phyloP scores from a whole-genome alignment of 148 eudicot species.

The Mesembryanthemum crystallinum region DNA sequence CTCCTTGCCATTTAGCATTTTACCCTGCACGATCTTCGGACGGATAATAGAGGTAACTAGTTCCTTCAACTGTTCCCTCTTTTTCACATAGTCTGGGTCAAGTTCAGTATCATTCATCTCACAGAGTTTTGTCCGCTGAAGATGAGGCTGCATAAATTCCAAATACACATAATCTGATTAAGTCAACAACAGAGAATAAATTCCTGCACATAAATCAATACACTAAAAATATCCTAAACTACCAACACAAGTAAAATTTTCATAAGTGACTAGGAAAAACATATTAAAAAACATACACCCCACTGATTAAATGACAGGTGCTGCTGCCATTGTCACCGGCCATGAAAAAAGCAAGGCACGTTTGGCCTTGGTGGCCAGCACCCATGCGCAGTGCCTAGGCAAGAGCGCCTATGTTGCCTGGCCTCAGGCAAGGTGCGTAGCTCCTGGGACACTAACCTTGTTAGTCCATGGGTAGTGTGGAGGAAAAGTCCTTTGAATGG shows the following conservation, averaged over 20 bases:
- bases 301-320: too few relatives aligned
- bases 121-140: constrained; percentile 90
- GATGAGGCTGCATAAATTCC: constrained; percentile 74
- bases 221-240: background rate
- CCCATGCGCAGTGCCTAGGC: too few relatives aligned
- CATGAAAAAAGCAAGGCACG: too few relatives aligned
- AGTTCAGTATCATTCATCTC: constrained; percentile 91
- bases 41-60: constrained; percentile 64
- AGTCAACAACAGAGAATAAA: background rate
- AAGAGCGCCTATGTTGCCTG: too few relatives aligned
- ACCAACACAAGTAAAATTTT: background rate
- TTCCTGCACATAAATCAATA: background rate
- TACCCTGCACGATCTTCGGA: constrained; percentile 96
- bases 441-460: too few relatives aligned
- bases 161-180: background rate
- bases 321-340: too few relatives aligned
- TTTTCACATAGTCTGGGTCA: constrained; percentile 69
- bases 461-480: too few relatives aligned
- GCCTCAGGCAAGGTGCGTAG: too few relatives aligned
- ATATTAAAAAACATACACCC: background rate
- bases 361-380: too few relatives aligned
- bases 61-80: constrained; percentile 74
- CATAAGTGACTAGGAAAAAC: too few relatives aligned
- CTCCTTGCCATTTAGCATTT: constrained; percentile 78
- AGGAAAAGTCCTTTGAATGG: too few relatives aligned